These are phyloP conservation scores for Astrothelium subdiscretum DNA, from an alignment of 495 filamentous ascomycete genomes.

Conservation along the genomic window DNA sequence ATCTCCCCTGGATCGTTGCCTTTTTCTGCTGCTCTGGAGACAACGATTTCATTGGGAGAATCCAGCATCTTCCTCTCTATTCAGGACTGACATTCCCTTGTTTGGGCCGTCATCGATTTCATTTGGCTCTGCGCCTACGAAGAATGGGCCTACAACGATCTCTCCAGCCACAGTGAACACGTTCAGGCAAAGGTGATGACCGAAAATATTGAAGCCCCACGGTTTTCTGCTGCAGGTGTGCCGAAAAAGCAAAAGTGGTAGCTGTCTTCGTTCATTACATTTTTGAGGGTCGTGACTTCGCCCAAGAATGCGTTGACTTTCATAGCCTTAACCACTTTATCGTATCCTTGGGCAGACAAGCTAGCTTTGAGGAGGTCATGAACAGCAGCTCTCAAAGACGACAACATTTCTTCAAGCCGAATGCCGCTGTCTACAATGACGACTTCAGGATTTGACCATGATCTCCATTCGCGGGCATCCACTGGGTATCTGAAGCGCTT, in stretches of 20 bases:
- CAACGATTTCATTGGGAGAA: slow-evolving; percentile 54
- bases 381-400: slow-evolving; percentile 34
- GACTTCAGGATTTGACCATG: slow-evolving; percentile 69
- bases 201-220: slow-evolving; percentile 68
- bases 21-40: slow-evolving; percentile 32
- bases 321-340: slow-evolving; percentile 57
- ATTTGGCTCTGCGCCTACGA: slow-evolving; percentile 69
- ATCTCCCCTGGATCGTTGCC: slow-evolving; percentile 57
- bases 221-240: slow-evolving; percentile 38
- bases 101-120: slow-evolving; percentile 53
- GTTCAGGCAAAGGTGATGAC: slow-evolving; percentile 62
- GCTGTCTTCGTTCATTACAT: slow-evolving; percentile 58
- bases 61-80: slow-evolving; percentile 51
- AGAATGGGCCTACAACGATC: slow-evolving; percentile 56
- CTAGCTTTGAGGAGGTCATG: slow-evolving; percentile 43
- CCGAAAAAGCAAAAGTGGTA: slow-evolving; percentile 64
- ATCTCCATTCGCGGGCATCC: slow-evolving; percentile 59
- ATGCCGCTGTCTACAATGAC: slow-evolving; percentile 36
- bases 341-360: slow-evolving; percentile 57
- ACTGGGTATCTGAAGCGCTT: slow-evolving; percentile 43
- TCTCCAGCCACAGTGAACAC: slow-evolving; percentile 50
- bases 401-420: slow-evolving; percentile 48
- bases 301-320: slow-evolving; percentile 71
- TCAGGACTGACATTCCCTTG: slow-evolving; percentile 49
- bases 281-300: slow-evolving; percentile 46